phyloP scores from a whole-genome alignment of 2,329 filamentous ascomycete species.

The Macroventuria anomochaeta region DNA sequence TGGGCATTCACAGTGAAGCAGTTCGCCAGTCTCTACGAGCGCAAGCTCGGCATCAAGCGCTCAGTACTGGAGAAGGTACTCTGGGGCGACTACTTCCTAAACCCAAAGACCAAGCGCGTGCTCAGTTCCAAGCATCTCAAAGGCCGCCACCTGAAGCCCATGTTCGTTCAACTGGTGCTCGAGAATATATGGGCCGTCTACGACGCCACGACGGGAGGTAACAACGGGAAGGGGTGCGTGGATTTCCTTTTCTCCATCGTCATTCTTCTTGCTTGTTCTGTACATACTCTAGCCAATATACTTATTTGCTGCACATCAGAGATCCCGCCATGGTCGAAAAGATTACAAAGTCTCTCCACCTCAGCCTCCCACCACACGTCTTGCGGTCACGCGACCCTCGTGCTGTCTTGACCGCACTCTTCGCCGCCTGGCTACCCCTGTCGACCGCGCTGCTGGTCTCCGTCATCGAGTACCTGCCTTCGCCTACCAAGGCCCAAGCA shows the following conservation, averaged over 20 bases:
- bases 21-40: slow-evolving; percentile 92
- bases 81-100: slow-evolving; percentile 96
- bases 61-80: slow-evolving; percentile 88
- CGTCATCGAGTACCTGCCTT: slow-evolving; percentile 89
- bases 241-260: slow-evolving; percentile 48
- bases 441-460: slow-evolving; percentile 93
- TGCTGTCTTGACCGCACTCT: slow-evolving; percentile 83
- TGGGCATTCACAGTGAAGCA: slow-evolving; percentile 98
- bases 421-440: slow-evolving; percentile 87
- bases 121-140: slow-evolving; percentile 91
- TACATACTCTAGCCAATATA: slow-evolving; percentile 49
- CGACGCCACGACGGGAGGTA: slow-evolving; percentile 82
- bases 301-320: slow-evolving; percentile 55
- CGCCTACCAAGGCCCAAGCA: slow-evolving; percentile 79
- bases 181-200: slow-evolving; percentile 98
- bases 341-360: slow-evolving; percentile 87
- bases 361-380: slow-evolving; percentile 84
- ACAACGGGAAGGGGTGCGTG: slow-evolving; percentile 78
- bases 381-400: slow-evolving; percentile 83
- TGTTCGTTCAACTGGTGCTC: slow-evolving; percentile 96
- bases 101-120: slow-evolving; percentile 95
- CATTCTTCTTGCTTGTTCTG: slow-evolving; percentile 32
- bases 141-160: slow-evolving; percentile 87
- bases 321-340: slow-evolving; percentile 86
- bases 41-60: slow-evolving; percentile 94